phyloP scores from a whole-genome alignment of 2,329 filamentous ascomycete genomes.

The Sporothrix brasiliensis region DNA sequence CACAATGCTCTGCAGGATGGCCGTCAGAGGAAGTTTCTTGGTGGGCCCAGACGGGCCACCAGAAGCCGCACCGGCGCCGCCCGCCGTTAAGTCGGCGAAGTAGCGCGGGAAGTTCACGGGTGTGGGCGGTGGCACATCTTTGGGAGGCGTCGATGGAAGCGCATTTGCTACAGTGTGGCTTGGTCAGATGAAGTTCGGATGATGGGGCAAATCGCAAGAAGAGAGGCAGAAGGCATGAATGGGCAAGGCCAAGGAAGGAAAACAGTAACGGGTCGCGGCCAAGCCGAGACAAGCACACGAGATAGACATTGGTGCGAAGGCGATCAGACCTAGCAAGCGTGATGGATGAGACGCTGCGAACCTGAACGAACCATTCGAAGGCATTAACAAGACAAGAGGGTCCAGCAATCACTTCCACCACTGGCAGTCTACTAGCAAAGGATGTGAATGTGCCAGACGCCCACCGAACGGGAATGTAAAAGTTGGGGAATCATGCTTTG shows the following conservation, averaged over 20 bases:
- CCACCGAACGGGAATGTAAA: not conserved
- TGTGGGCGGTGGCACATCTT: constrained; percentile 60
- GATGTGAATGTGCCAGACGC: not conserved
- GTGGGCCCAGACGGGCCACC: constrained; percentile 13
- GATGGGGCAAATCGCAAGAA: not conserved
- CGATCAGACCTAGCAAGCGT: constrained; percentile 28
- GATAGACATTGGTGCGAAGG: constrained; percentile 27
- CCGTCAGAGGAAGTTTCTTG: constrained; percentile 47
- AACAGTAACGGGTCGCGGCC: constrained; percentile 10
- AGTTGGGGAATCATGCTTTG: not conserved
- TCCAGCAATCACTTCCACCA: not conserved
- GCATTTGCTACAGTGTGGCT: constrained; percentile 35
- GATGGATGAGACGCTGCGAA: constrained; percentile 15
- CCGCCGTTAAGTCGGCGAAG: constrained; percentile 40
- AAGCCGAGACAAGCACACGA: not conserved
- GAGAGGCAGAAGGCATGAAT: not conserved
- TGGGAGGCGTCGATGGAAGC: constrained; percentile 43
- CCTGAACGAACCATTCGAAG: not conserved
- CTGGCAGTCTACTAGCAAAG: not conserved
- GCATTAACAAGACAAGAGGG: constrained; percentile 4
- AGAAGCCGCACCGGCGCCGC: constrained; percentile 15
- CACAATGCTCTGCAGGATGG: constrained; percentile 57
- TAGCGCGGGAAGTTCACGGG: constrained; percentile 56
- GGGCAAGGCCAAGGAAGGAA: constrained; percentile 12
- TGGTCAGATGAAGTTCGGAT: constrained; percentile 24